Conservation (phyloP, 495 filamentous ascomycete species). For the Penicillium psychrofluorescens region DNA sequence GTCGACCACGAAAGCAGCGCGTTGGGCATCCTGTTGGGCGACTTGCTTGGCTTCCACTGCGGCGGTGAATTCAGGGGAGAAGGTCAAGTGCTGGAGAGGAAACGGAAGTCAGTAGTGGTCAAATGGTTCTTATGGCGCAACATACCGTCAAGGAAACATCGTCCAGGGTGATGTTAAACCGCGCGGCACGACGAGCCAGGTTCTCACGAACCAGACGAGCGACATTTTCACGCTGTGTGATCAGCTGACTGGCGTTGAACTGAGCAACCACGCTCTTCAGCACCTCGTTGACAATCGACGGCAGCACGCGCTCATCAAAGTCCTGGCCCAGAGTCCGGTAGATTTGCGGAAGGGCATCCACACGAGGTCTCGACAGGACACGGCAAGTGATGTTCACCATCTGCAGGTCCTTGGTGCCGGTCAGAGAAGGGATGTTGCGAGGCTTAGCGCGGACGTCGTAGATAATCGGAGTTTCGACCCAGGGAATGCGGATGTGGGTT, state of each 20-base stretch:
- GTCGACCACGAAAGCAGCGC: constrained; percentile 95
- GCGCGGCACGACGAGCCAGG: constrained; percentile 78
- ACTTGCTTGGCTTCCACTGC: constrained; percentile 99
- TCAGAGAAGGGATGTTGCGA: constrained; percentile 92
- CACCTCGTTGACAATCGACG: constrained; percentile 97
- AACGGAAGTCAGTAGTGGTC: constrained; percentile 10
- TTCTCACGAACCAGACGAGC: constrained; percentile 87
- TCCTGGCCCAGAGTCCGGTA: constrained; percentile 93
- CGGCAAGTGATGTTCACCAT: constrained; percentile 99
- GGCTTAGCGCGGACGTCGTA: constrained; percentile 98
- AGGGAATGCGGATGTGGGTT: constrained; percentile 88
- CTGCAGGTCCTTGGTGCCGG: constrained; percentile 97
- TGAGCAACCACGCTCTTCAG: constrained; percentile 98
- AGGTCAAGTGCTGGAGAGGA: constrained; percentile 75
- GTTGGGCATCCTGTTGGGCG: constrained; percentile 95
- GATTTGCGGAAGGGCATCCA: constrained; percentile 87
- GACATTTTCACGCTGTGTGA: constrained; percentile 97
- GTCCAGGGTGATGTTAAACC: constrained; percentile 95
- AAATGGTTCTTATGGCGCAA: not conserved
- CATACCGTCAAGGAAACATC: constrained; percentile 95
- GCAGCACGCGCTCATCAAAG: constrained; percentile 94
- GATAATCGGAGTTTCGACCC: constrained; percentile 93
- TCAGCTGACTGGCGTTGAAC: constrained; percentile 97
- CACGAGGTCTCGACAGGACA: constrained; percentile 86
- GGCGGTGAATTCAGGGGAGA: constrained; percentile 98